Conservation (phyloP, 305 asterid species). For the Salvia sclarea region DNA sequence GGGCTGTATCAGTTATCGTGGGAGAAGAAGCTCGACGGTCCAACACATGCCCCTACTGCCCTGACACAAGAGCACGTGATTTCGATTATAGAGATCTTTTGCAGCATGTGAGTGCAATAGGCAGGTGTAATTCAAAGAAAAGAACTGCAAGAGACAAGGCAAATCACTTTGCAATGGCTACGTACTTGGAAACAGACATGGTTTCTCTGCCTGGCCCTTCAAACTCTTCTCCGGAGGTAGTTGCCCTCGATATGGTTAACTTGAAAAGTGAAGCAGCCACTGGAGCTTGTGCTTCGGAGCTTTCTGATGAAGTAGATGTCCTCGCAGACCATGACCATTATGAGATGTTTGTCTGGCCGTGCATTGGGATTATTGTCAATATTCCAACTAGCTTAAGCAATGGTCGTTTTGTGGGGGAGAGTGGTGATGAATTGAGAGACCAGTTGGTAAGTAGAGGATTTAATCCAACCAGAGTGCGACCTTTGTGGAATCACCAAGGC, state of each 20-base stretch:
- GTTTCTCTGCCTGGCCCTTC: constrained; percentile 46
- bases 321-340: constrained; percentile 50
- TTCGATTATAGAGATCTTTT: constrained; percentile 54
- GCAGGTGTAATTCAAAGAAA: constrained; percentile 52
- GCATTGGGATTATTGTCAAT: constrained; percentile 67
- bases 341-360: constrained; percentile 86
- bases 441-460: constrained; percentile 52
- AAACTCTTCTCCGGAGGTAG: constrained; percentile 43
- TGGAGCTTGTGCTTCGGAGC: constrained; percentile 49
- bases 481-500: constrained; percentile 65
- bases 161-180: constrained; percentile 62
- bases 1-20: constrained; percentile 72
- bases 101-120: constrained; percentile 66
- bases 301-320: constrained; percentile 39
- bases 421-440: constrained; percentile 63
- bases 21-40: constrained; percentile 85
- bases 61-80: constrained; percentile 53
- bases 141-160: constrained; percentile 60
- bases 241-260: constrained; percentile 49
- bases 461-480: constrained; percentile 55
- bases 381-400: constrained; percentile 54
- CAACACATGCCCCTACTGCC: constrained; percentile 66
- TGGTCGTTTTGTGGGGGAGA: constrained; percentile 58
- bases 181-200: constrained; percentile 55
- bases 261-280: constrained; percentile 44